A percentile compares a stretch with the other conserved stretches of the same genome.
Conservation (phyloP, 208 protist genomes). For the Leishmania turanica region DNA sequence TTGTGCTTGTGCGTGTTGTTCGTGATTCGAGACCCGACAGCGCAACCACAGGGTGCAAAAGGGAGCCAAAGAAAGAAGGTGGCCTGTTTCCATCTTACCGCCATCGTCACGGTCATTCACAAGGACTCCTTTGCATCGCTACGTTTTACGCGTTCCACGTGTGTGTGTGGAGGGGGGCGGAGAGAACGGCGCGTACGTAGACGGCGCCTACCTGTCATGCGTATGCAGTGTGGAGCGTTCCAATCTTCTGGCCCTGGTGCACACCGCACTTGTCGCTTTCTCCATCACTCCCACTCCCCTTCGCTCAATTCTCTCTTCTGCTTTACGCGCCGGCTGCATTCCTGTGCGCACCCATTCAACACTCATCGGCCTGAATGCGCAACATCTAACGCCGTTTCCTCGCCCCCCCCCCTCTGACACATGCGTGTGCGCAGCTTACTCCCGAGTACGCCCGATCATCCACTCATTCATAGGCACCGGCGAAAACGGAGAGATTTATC, state of each 20-base stretch:
- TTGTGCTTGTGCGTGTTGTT: not conserved
- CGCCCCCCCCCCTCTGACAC: not conserved
- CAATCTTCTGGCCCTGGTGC: not conserved
- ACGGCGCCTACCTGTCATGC: not conserved
- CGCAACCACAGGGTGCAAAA: not conserved
- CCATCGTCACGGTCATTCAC: not conserved
- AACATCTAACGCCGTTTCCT: not conserved
- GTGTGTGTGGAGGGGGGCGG: not conserved
- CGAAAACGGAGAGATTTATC: not conserved
- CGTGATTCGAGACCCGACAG: not conserved
- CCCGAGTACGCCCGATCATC: slow-evolving; percentile 2
- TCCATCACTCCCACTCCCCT: not conserved
- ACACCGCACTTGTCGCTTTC: not conserved
- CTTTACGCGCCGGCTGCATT: not conserved
- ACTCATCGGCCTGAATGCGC: not conserved
- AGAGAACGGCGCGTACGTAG: not conserved
- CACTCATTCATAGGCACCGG: not conserved
- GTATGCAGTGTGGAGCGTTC: not conserved
- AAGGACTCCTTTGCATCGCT: not conserved
- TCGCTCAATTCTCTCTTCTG: not conserved
- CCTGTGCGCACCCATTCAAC: not conserved
- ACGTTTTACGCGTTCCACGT: not conserved
- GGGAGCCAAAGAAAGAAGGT: not conserved
- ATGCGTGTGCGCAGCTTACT: not conserved
- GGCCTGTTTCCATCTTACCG: not conserved